A percentile compares a stretch with the other conserved stretches of the same genome.
These are phyloP conservation scores for Cladosporium sp. DNA, from an alignment of 2,329 filamentous ascomycete genomes.

Conservation along the genomic window DNA sequence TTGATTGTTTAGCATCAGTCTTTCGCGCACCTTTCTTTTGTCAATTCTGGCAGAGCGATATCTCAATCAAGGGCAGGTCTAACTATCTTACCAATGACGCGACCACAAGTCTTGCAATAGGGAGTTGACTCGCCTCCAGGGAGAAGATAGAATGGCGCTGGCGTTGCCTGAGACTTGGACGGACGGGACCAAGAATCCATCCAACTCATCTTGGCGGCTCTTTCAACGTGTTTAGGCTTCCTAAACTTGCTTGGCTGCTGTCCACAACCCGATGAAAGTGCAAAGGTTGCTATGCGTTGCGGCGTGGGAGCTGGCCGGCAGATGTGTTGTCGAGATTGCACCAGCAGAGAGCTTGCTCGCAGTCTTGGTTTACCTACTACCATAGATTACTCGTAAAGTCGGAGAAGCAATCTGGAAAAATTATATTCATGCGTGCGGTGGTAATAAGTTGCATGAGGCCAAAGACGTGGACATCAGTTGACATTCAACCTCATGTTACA, in stretches of 20 bases:
- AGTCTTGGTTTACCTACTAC: too few relatives aligned
- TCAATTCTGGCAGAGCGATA: slow-evolving; percentile 14
- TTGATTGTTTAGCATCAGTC: slow-evolving; percentile 25
- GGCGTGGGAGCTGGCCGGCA: too few relatives aligned
- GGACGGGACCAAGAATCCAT: slow-evolving; percentile 11
- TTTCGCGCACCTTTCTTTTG: slow-evolving; percentile 14
- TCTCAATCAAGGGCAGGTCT: background rate
- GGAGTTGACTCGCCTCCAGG: slow-evolving; percentile 1
- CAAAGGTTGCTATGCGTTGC: background rate
- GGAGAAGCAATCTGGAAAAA: too few relatives aligned
- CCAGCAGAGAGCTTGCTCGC: too few relatives aligned
- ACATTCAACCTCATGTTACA: too few relatives aligned
- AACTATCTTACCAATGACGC: slow-evolving; percentile 40
- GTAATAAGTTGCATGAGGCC: too few relatives aligned
- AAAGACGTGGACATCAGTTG: too few relatives aligned
- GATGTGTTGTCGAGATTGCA: too few relatives aligned
- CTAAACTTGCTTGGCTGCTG: background rate
- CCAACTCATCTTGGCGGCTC: slow-evolving; percentile 3
- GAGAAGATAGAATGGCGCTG: slow-evolving; percentile 5
- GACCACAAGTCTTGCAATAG: slow-evolving; percentile 56
- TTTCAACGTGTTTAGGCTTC: background rate
- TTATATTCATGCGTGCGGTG: too few relatives aligned
- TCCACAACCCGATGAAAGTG: background rate
- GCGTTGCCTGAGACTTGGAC: background rate
- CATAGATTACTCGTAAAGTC: too few relatives aligned